Evolutionary conservation across 805 yeast species (phyloP).

Genomic region (Pichia deserticola): DNA sequence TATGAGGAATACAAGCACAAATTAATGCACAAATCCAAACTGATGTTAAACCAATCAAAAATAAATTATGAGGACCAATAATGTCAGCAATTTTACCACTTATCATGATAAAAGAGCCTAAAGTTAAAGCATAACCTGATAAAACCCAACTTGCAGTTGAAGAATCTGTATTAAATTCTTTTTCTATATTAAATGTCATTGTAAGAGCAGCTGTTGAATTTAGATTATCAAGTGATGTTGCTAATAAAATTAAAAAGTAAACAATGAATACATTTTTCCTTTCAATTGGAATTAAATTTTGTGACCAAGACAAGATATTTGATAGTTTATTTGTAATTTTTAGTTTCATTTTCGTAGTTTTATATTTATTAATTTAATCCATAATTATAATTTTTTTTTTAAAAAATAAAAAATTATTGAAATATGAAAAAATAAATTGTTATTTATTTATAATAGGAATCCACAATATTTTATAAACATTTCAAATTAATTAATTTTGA

Average conservation of each 20-base stretch:
- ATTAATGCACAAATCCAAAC: slow-evolving; percentile 26
- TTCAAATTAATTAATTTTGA: too few species aligned
- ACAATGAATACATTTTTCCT: slow-evolving; percentile 13
- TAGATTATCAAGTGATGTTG: slow-evolving; percentile 20
- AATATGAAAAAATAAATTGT: too few species aligned
- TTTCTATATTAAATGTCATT: slow-evolving; percentile 23
- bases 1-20: slow-evolving; percentile 28
- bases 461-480: too few species aligned
- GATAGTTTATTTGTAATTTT: neutral
- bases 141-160: slow-evolving; percentile 35
- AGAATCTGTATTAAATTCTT: slow-evolving; percentile 30
- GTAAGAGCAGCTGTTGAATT: slow-evolving; percentile 22
- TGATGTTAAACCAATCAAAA: slow-evolving; percentile 14
- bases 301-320: neutral
- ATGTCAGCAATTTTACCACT: slow-evolving; percentile 38
- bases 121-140: slow-evolving; percentile 37
- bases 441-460: too few species aligned
- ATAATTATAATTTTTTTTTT: too few species aligned
- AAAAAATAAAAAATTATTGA: too few species aligned
- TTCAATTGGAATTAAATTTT: slow-evolving; percentile 11
- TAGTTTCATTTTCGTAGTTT: neutral
- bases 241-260: slow-evolving; percentile 11
- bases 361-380: neutral
- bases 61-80: slow-evolving; percentile 31
- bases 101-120: slow-evolving; percentile 37